Base-by-base conservation (phyloP, 352 stramenopile species). In the Phytophthora tubulina region DNA sequence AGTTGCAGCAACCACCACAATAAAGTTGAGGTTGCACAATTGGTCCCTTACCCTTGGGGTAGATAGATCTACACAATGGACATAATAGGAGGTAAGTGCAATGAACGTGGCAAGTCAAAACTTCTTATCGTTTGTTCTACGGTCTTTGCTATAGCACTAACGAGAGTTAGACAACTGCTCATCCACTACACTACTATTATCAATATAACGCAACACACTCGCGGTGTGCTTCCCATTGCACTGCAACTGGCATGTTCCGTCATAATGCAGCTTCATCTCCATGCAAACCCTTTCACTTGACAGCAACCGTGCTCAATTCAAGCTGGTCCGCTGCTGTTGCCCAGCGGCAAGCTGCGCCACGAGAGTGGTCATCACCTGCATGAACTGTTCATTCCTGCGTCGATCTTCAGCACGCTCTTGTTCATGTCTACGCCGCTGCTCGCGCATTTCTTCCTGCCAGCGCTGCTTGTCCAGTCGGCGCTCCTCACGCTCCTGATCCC, bases 361-460 rank as follows among this genome's bases (percentile, higher is more conserved):
- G 3, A 81, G 58, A 14, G 65, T 76, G 14, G 61, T 76, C 70
- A 81, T 76, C 14, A 78, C 57, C 57, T 81, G 73, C 60, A 81
- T 70, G 48, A 78, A 78, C 44, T 78, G 59, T 21, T 81, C 73
- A 59, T 73, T 74, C 9, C 65, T 69, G 52, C 73, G 70, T 30
- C 64, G 61, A 32, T 81, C 73, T 36, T 81, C 73, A 1, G 42
- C 54, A 9, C 73, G 70, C 9, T 81, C 73, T 14, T 81, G 60
- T 27, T 81, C 69, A 35, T 71, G 61, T 53, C 56, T 65, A 44
- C 59, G 64, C 11, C 58, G 65, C 31, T 80, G 62, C 41, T 80
- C 73, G 17, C 64, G 69, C 44, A 77, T 61, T 41, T 80, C 73
- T 50, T 75, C 63, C 31, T 71, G 69, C 63, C 73, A 76, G 30